A percentile compares a stretch with the other conserved stretches of the same genome.
Conservation (phyloP, 2,329 filamentous ascomycete genomes). For the Colletotrichum noveboracense region DNA sequence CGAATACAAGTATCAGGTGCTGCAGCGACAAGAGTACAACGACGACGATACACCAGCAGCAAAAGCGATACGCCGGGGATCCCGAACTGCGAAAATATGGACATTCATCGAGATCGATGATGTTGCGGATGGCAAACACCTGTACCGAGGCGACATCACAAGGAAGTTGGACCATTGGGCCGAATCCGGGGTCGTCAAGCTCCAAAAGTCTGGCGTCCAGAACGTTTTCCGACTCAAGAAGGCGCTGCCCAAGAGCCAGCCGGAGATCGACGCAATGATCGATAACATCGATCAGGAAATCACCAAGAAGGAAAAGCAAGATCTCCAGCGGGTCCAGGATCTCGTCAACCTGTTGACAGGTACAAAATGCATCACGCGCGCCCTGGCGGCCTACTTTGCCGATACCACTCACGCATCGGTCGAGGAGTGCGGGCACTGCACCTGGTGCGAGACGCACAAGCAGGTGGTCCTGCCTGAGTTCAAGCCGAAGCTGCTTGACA, state of each 20-base stretch:
- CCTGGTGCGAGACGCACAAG: slow-evolving; percentile 46
- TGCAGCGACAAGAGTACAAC: slow-evolving; percentile 37
- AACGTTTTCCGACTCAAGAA: slow-evolving; percentile 59
- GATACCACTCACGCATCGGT: slow-evolving; percentile 48
- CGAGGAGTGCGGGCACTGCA: slow-evolving; percentile 61
- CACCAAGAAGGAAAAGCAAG: slow-evolving; percentile 56
- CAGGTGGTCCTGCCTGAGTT: slow-evolving; percentile 43
- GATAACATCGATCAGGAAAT: slow-evolving; percentile 55
- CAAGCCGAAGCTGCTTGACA: slow-evolving; percentile 42
- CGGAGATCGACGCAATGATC: slow-evolving; percentile 49
- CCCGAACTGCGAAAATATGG: slow-evolving; percentile 45
- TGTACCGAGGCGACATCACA: slow-evolving; percentile 54
- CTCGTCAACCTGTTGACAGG: slow-evolving; percentile 60
- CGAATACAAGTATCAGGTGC: slow-evolving; percentile 49
- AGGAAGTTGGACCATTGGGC: slow-evolving; percentile 59
- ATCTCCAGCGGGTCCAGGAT: slow-evolving; percentile 53
- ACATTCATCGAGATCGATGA: slow-evolving; percentile 54
- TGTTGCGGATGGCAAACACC: slow-evolving; percentile 31
- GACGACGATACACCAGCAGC: slow-evolving; percentile 46
- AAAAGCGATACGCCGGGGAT: slow-evolving; percentile 45
- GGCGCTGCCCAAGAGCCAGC: slow-evolving; percentile 44
- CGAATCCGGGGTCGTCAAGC: slow-evolving; percentile 51
- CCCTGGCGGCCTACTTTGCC: slow-evolving; percentile 62
- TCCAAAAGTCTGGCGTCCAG: slow-evolving; percentile 56
- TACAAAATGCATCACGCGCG: slow-evolving; percentile 53